Evolutionary conservation across 2,329 filamentous ascomycete genomes (phyloP), one percentile per base, ranked within the genome.

Genomic region (Penicillium sp.): DNA sequence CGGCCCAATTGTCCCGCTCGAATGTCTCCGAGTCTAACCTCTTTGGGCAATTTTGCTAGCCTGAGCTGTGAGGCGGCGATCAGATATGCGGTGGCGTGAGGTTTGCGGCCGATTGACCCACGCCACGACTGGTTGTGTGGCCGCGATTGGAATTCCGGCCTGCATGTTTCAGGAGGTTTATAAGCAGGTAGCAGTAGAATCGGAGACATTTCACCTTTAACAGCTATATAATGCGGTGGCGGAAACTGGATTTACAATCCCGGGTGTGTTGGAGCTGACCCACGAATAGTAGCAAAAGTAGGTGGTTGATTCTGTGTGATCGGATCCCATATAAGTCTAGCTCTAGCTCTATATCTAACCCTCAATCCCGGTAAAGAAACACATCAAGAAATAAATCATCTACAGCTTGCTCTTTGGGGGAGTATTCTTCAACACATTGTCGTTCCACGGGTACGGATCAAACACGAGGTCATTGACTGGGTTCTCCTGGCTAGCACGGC

Each of bases 381-480:
- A 44, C 9, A 57, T n/a, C 19, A 4, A 11, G 51, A 48, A 19
- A 49, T 38, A 45, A 45, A 63, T 67, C 66, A 79, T n/a, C 26
- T 26, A 26, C 26, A 79, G 72, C 68, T 79, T 79, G 67, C 74
- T 77, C 69, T 71, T 74, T 1, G 66, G 60, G 8, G 69, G 56
- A 50, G 68, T 83, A 68, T 83, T 86, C 83, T 86, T 89, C 70
- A 91, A 84, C 69, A 91, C 69, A 3, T 84, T 81, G 63, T 81
- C 80, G 62, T 79, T 88, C 68, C 88, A 83, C 7, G 90, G 90
- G 73, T 92, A 90, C 1, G 90, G 89, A 68, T 93, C 89, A 60
- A 92, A 86, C 0, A 88, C 88, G 60, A 91, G 80, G 19, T 86
- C 83, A 71, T 93, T 93, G 49, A 93, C 78, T 1, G 90, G 90